Evolutionary conservation across 805 yeast genomes (phyloP).

Genomic region (Groenewaldozyma tartarivorans): DNA sequence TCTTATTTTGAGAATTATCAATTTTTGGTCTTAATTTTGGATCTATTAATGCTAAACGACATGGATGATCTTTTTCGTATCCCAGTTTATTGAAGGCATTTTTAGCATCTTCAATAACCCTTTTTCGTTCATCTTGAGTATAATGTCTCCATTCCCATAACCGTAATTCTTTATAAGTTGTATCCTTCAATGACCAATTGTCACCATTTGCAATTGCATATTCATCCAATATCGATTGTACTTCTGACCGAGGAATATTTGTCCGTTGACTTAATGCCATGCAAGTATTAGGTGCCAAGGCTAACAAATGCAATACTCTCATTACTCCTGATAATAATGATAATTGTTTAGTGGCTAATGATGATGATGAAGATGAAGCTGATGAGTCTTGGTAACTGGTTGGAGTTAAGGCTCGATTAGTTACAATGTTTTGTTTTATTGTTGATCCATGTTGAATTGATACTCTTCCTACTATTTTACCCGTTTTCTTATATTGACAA

Average conservation of each 20-base stretch:
- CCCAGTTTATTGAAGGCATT: conserved; percentile 24
- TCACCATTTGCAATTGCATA: conserved; percentile 20
- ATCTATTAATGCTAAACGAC: conserved; percentile 22
- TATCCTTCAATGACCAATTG: conserved; percentile 21
- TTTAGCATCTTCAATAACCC: conserved; percentile 22
- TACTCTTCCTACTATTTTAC: not conserved
- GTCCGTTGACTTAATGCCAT: conserved; percentile 25
- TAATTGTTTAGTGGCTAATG: conserved; percentile 16
- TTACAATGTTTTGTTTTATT: too few relatives aligned
- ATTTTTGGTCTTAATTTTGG: conserved; percentile 16
- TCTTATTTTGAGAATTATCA: not conserved
- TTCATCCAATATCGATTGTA: conserved; percentile 24
- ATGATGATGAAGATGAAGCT: conserved; percentile 14
- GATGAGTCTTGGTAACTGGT: conserved; percentile 13
- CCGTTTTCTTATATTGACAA: conserved; percentile 1
- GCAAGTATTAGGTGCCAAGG: conserved; percentile 38
- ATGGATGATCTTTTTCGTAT: conserved; percentile 21
- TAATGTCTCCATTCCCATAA: conserved; percentile 31
- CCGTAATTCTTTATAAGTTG: conserved; percentile 23
- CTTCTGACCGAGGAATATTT: conserved; percentile 22
- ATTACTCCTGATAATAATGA: conserved; percentile 19
- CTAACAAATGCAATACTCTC: conserved; percentile 37
- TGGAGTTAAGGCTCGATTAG: not conserved
- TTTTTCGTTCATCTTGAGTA: conserved; percentile 23
- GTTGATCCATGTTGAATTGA: not conserved